A percentile compares a stretch with the other conserved stretches of the same genome.
Evolutionary conservation across 345 rosid genomes (phyloP).

Genomic region (Sisymbrium altissimum): DNA sequence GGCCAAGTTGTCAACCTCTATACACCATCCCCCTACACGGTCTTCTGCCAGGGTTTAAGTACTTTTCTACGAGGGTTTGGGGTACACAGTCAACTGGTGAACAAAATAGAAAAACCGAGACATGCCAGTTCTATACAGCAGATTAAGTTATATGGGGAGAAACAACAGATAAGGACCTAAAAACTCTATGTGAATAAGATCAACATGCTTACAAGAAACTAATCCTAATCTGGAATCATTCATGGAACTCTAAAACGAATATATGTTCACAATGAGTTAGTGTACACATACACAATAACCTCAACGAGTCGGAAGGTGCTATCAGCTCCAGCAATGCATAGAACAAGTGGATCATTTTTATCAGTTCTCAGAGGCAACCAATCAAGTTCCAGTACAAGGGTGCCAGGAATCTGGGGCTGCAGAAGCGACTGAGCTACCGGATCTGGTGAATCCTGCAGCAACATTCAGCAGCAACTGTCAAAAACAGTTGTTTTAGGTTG

Average conservation of each 20-base stretch:
- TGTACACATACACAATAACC: slow-evolving; percentile 63
- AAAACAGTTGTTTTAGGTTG: slow-evolving; percentile 3
- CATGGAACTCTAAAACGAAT: background rate
- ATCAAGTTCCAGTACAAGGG: slow-evolving; percentile 93
- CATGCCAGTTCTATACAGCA: slow-evolving; percentile 1
- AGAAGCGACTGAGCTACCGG: slow-evolving; percentile 95
- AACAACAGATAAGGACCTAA: slow-evolving; percentile 4
- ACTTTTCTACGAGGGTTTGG: background rate
- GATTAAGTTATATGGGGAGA: slow-evolving; percentile 15
- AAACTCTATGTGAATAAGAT: background rate
- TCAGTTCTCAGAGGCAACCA: slow-evolving; percentile 84
- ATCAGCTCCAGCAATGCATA: slow-evolving; percentile 97
- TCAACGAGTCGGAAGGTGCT: slow-evolving; percentile 91
- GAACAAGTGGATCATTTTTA: slow-evolving; percentile 77
- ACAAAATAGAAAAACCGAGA: slow-evolving; percentile 4
- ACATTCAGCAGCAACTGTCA: slow-evolving; percentile 17
- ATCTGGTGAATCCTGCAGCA: slow-evolving; percentile 85
- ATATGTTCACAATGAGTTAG: slow-evolving; percentile 14
- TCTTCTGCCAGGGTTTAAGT: background rate
- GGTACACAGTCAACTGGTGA: background rate
- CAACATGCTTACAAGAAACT: slow-evolving; percentile 5
- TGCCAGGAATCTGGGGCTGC: slow-evolving; percentile 95
- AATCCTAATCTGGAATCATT: slow-evolving; percentile 10
- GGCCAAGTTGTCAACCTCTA: slow-evolving; percentile 3
- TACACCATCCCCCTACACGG: background rate